Evolutionary conservation across 345 rosid genomes (phyloP), one percentile per base, ranked within the genome.

Genomic region (Kernera saxatilis): DNA sequence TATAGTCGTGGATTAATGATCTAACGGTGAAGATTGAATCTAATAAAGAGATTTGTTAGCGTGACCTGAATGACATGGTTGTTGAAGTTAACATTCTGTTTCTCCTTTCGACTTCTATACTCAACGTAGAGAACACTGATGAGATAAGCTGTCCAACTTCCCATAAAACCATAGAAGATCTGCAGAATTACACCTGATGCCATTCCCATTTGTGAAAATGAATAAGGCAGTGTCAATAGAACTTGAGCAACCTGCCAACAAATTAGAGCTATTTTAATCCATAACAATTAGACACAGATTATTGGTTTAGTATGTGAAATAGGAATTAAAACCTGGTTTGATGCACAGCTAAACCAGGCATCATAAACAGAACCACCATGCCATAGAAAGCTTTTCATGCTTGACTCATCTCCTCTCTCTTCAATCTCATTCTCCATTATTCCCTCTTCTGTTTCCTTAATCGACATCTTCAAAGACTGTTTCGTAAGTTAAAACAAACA

Each of bases 91-190:
- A 84, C 88, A 74, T 86, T 87, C 73, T 87, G 83, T 62, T 85
- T 89, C 84, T 89, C 93, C 71, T 85, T 86, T 68, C 96, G 81
- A 81, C 67, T 84, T 74, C 90, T 70, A 70, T 86, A 92, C 78
- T 89, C 98, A 40, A 92, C 66, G 73, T 92, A 88, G 46, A 90
- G 90, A 52, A 82, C 84, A 61, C 92, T 86, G 69, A 90, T 90
- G 37, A 90, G 87, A 84, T 92, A 92, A 30, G 97, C 96, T 37
- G 97, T 92, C 97, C 97, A 92, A 76, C 96, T 84, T 41, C 96
- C 96, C 57, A 86, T 39, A 67, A 89, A 3, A 9, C 97, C 97
- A 63, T 87, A 92, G 72, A 92, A 84, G 25, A 92, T 51, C 80
- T 92, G 96, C 54, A 92, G 70, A 59, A 89, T 70, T 22, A 92